Evolutionary conservation across 1,139 yeast genomes (phyloP).

Genomic region (Sporopachydermia cereana): DNA sequence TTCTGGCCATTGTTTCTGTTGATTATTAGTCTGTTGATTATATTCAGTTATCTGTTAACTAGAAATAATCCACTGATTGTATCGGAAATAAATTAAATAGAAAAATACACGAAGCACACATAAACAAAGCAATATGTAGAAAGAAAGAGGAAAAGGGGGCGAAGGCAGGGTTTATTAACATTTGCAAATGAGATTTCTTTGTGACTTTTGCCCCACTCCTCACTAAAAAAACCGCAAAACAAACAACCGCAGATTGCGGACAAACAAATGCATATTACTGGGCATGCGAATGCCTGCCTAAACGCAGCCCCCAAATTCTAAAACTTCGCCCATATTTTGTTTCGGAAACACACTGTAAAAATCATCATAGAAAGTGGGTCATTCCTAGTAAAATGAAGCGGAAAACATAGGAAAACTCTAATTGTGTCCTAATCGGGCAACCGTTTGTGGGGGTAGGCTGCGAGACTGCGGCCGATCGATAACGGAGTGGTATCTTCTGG

Average conservation of each 20-base stretch:
- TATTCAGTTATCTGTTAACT: neutral
- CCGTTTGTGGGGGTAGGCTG: too few species aligned
- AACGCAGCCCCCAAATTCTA: neutral
- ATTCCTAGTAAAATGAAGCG: slow-evolving; percentile 3
- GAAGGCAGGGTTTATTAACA: slow-evolving; percentile 6
- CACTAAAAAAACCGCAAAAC: neutral
- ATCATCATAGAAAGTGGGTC: slow-evolving; percentile 6
- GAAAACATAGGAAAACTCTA: too few species aligned
- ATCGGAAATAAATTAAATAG: slow-evolving; percentile 6
- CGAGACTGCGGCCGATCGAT: too few species aligned
- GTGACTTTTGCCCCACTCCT: slow-evolving; percentile 1
- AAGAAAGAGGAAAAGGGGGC: slow-evolving; percentile 3
- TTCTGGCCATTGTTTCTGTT: slow-evolving; percentile 73
- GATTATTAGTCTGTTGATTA: neutral
- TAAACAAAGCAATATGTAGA: neutral
- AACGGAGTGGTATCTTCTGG: too few species aligned
- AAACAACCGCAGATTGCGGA: neutral
- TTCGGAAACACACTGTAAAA: neutral
- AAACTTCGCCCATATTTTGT: slow-evolving; percentile 1
- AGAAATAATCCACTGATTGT: neutral
- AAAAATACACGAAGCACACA: neutral
- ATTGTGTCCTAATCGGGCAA: too few species aligned
- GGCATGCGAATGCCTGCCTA: neutral
- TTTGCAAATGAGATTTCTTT: neutral
- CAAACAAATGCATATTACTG: slow-evolving; percentile 4